A percentile compares a stretch with the other conserved stretches of the same genome.
Evolutionary conservation across 2,329 filamentous ascomycete species (phyloP).

Genomic region (Atkinsonella hypoxylon): DNA sequence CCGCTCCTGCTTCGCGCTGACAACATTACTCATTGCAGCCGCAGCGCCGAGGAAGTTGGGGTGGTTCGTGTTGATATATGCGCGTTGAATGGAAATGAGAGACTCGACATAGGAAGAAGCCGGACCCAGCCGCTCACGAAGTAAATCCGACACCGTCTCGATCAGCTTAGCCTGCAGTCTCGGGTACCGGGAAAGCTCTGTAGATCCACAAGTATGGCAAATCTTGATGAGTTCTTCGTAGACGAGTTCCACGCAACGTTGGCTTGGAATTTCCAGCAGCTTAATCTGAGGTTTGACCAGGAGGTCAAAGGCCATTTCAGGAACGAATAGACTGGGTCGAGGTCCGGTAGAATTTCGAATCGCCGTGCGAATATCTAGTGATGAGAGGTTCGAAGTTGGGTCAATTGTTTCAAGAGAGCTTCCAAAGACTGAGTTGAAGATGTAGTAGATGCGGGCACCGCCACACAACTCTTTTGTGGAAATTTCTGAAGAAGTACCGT

Average conservation of each 20-base stretch:
- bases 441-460: constrained; percentile 93
- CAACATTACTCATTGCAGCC: constrained; percentile 94
- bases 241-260: constrained; percentile 92
- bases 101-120: constrained; percentile 89
- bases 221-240: constrained; percentile 99
- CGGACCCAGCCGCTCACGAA: constrained; percentile 84
- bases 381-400: constrained; percentile 87
- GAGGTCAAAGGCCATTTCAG: constrained; percentile 93
- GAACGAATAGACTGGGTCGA: constrained; percentile 89
- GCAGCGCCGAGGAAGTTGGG: constrained; percentile 96
- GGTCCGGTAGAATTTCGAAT: constrained; percentile 97
- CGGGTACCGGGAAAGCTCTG: constrained; percentile 83
- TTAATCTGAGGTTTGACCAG: constrained; percentile 98
- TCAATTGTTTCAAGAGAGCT: constrained; percentile 94
- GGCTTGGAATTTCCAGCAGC: constrained; percentile 83
- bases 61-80: constrained; percentile 99
- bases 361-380: constrained; percentile 88
- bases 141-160: constrained; percentile 90
- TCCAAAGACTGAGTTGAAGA: constrained; percentile 97
- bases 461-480: constrained; percentile 96
- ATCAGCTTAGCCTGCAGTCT: constrained; percentile 93
- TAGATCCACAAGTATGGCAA: constrained; percentile 94
- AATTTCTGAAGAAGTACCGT: constrained; percentile 96
- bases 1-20: constrained; percentile 86
- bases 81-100: constrained; percentile 90